Conservation (phyloP, 805 yeast species). For the Starmerella geochares region DNA sequence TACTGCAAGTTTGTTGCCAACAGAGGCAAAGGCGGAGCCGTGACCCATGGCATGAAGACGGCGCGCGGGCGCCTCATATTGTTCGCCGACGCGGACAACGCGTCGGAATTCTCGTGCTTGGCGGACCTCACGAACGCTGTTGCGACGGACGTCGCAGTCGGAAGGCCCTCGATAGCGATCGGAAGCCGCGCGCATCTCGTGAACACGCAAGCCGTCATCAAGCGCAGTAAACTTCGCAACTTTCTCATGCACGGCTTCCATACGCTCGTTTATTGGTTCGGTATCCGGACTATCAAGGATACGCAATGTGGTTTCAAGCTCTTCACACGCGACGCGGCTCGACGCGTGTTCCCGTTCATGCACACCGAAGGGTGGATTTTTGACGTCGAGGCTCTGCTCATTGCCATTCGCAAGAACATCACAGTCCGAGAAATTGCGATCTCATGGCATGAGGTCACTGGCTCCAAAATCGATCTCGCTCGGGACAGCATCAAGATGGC, state of each 20-base stretch:
- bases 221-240: constrained; percentile 77
- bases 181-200: constrained; percentile 98
- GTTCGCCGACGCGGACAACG: constrained; percentile 98
- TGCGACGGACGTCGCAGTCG: constrained; percentile 1
- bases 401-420: constrained; percentile 63
- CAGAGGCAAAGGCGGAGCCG: constrained; percentile 96
- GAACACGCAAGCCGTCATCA: constrained; percentile 90
- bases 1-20: constrained; percentile 62
- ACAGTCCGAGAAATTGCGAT: constrained; percentile 70
- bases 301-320: constrained; percentile 97
- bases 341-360: constrained; percentile 68
- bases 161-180: constrained; percentile 54
- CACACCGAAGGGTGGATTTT: constrained; percentile 98
- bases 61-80: constrained; percentile 62
- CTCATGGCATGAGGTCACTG: constrained; percentile 94
- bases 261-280: constrained; percentile 74
- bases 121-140: constrained; percentile 40
- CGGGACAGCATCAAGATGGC: constrained; percentile 90
- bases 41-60: constrained; percentile 77
- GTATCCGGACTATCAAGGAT: constrained; percentile 75
- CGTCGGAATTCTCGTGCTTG: constrained; percentile 69
- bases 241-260: constrained; percentile 89
- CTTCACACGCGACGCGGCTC: constrained; percentile 62
- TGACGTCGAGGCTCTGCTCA: constrained; percentile 81
- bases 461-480: constrained; percentile 87